Evolutionary conservation across 805 yeast genomes (phyloP).

Genomic region (Spathaspora girioi): DNA sequence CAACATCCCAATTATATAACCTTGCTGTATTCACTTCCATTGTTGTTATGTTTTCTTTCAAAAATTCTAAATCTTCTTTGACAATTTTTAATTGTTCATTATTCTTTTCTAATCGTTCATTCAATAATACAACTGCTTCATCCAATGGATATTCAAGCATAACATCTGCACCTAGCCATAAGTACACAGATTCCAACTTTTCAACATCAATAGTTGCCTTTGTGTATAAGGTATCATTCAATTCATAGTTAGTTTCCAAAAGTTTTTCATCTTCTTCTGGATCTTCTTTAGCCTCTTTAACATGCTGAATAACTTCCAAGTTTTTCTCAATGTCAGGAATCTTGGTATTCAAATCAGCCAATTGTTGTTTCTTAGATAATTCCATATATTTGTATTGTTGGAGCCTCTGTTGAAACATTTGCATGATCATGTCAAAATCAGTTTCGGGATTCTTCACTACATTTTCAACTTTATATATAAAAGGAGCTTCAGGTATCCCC

Average conservation of each 20-base stretch:
- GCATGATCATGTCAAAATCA: slow-evolving; percentile 68
- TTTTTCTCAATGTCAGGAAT: slow-evolving; percentile 92
- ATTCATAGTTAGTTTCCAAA: slow-evolving; percentile 77
- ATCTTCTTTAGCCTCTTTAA: slow-evolving; percentile 45
- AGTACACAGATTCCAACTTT: slow-evolving; percentile 55
- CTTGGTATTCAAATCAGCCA: slow-evolving; percentile 55
- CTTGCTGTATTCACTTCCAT: slow-evolving; percentile 98
- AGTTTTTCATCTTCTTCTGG: slow-evolving; percentile 16
- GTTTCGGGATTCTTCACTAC: slow-evolving; percentile 58
- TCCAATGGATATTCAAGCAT: slow-evolving; percentile 92
- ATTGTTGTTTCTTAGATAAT: slow-evolving; percentile 45
- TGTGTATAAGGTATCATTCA: slow-evolving; percentile 89
- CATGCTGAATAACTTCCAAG: slow-evolving; percentile 63
- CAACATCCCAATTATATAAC: slow-evolving; percentile 84
- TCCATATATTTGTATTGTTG: slow-evolving; percentile 92
- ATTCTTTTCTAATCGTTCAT: slow-evolving; percentile 60
- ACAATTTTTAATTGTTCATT: slow-evolving; percentile 55
- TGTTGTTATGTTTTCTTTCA: slow-evolving; percentile 87
- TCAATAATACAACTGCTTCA: slow-evolving; percentile 76
- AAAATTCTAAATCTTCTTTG: slow-evolving; percentile 79
- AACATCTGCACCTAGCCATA: slow-evolving; percentile 98
- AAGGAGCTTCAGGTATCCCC: slow-evolving; percentile 96
- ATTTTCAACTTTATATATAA: slow-evolving; percentile 78
- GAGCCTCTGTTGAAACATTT: slow-evolving; percentile 77
- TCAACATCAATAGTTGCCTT: slow-evolving; percentile 68